Evolutionary conservation across 345 rosid species (phyloP), one percentile per base, ranked within the genome.

Genomic region (Trapa bicornis): DNA sequence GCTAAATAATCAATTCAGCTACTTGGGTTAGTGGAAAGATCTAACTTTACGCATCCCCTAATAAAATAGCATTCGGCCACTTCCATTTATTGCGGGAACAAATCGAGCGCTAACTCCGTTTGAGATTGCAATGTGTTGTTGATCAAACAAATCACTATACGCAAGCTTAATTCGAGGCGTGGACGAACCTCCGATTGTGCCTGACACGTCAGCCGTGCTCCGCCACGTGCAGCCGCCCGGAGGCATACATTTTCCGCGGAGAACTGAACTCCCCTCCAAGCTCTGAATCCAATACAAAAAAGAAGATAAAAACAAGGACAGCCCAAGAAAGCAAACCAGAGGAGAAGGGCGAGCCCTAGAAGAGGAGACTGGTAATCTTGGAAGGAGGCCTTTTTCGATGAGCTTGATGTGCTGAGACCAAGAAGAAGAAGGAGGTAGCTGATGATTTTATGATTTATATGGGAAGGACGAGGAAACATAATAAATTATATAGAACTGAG

Each of bases 191-290:
- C 52, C 50, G 67, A n/a, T 38, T 13, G 37, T 32, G 64, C 61
- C 33, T 41, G 67, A 39, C 57, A 56, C 39, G 67, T 77, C 73
- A 78, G 65, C 80, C 74, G 75, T 50, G 74, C 71, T 76, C 78
- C 82, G 64, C 37, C 67, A 70, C 61, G 38, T 57, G 66, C 50
- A 72, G 57, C 63, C 61, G 71, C 53, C 45, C 54, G 62, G 50
- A 36, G 58, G 68, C 53, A 64, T 32, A 22, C 70, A 75, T 73
- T 41, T 52, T 67, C 62, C 38, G 38, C 3, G 17, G 63, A 58
- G 38, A 58, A 58, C 16, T 2, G 38, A 58, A 32, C 6, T 17
- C 14, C 15, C 63, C 32, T 58, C 63, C 2, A 16, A 43, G 37
- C 52, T 22, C 67, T 16, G 50, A 65, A 47, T 43, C 67, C 48